phyloP scores from a whole-genome alignment of 2,329 filamentous ascomycete genomes.

The Cordyceps militaris region DNA sequence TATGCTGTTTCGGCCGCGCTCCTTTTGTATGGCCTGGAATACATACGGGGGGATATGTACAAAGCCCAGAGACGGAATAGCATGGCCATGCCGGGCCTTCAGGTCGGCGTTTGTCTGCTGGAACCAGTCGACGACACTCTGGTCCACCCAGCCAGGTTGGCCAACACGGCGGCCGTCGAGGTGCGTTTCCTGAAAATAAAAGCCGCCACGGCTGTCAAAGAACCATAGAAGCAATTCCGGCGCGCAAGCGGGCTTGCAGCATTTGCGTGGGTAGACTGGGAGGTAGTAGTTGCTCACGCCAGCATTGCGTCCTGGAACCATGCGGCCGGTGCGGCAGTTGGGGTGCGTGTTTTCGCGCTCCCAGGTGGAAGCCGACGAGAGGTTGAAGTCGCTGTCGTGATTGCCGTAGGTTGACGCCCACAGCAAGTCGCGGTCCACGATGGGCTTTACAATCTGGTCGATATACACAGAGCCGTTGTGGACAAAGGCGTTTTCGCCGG shows the following conservation, averaged over 20 bases:
- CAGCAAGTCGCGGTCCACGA: conserved; percentile 46
- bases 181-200: conserved; percentile 36
- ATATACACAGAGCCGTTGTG: conserved; percentile 50
- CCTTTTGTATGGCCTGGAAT: conserved; percentile 32
- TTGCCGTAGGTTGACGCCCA: conserved; percentile 69
- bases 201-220: conserved; percentile 60
- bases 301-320: conserved; percentile 29
- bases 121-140: conserved; percentile 40
- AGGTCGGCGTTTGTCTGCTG: conserved; percentile 25
- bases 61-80: conserved; percentile 40
- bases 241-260: conserved; percentile 25
- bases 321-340: conserved; percentile 32
- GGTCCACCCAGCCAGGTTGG: conserved; percentile 40
- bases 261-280: conserved; percentile 34
- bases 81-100: conserved; percentile 22
- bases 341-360: conserved; percentile 33
- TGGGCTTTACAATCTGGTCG: conserved; percentile 50
- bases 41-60: conserved; percentile 42
- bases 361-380: conserved; percentile 40
- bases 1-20: conserved; percentile 23
- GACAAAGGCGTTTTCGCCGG: conserved; percentile 54
- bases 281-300: conserved; percentile 43
- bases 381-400: conserved; percentile 56
- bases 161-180: conserved; percentile 23
- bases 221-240: conserved; percentile 58